A percentile compares a stretch with the other conserved stretches of the same genome.
Evolutionary conservation across 2,329 filamentous ascomycete genomes (phyloP).

Genomic region (Phaeoacremonium minimum): DNA sequence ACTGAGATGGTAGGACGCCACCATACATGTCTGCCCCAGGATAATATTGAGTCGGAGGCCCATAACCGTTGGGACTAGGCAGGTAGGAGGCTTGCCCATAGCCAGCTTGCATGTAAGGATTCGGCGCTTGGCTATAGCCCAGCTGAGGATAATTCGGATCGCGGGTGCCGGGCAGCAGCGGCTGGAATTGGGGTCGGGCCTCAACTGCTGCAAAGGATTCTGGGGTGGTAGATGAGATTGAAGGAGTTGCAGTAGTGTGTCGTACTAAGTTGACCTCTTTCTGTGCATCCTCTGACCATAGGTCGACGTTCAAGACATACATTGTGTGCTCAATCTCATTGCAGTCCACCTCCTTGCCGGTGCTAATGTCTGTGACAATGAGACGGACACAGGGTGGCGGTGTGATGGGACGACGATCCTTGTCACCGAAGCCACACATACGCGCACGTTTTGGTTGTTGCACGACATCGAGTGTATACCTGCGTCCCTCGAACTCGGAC

Average conservation of each 20-base stretch:
- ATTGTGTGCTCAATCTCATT: conserved; percentile 55
- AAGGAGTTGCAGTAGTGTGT: conserved; percentile 58
- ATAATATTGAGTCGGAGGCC: background rate
- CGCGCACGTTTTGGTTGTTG: conserved; percentile 91
- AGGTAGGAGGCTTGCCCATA: conserved; percentile 9
- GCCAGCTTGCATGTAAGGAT: conserved; percentile 4
- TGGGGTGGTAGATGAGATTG: conserved; percentile 76
- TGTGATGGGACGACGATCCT: conserved; percentile 94
- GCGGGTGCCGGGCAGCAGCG: conserved; percentile 30
- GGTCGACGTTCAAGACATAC: conserved; percentile 60
- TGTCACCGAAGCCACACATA: conserved; percentile 99
- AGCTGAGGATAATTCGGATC: conserved; percentile 19
- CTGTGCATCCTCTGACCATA: conserved; percentile 62
- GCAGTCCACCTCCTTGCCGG: conserved; percentile 53
- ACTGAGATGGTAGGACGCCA: conserved; percentile 1
- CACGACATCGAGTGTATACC: conserved; percentile 64
- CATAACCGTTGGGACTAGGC: conserved; percentile 9
- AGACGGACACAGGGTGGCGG: conserved; percentile 89
- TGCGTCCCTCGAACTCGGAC: background rate
- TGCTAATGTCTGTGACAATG: conserved; percentile 68
- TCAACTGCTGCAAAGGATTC: conserved; percentile 58
- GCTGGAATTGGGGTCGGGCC: conserved; percentile 24
- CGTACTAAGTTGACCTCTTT: conserved; percentile 65
- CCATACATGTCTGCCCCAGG: background rate
- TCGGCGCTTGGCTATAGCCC: conserved; percentile 1